Conservation (phyloP, 192 early-diverging fungal genomes). For the Coemansia sp. region DNA sequence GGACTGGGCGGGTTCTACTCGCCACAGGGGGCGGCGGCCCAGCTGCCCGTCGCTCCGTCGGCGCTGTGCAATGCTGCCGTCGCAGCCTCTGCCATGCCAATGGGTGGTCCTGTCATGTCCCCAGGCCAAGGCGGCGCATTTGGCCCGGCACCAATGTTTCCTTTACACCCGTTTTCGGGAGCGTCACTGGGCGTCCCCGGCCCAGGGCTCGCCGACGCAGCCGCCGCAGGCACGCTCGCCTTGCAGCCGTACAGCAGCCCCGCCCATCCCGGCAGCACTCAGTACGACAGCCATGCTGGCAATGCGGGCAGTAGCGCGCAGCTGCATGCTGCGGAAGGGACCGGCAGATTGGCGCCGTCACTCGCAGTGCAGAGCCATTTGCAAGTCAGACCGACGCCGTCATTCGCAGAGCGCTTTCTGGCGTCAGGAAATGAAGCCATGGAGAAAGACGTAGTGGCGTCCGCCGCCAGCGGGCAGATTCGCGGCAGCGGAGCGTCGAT, state of each 20-base stretch:
- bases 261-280: not conserved
- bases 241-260: no score
- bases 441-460: conserved; percentile 11
- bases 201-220: no score
- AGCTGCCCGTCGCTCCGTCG: not conserved
- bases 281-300: not conserved
- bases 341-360: conserved; percentile 8
- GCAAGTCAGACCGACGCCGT: conserved; percentile 28
- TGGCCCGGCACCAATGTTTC: no score
- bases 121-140: no score
- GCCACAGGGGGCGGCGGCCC: not conserved
- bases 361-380: conserved; percentile 9
- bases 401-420: conserved; percentile 27
- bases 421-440: not conserved
- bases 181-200: no score
- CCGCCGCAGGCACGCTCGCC: no score
- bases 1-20: not conserved
- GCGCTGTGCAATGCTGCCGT: not conserved
- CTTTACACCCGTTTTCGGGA: no score
- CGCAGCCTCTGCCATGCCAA: no score
- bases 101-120: no score
- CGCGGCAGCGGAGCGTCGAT: not conserved
- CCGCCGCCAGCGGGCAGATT: not conserved
- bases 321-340: not conserved
- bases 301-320: not conserved